Evolutionary conservation across 805 yeast species (phyloP), one percentile per base, ranked within the genome.

Genomic region (Candida nemodendra): DNA sequence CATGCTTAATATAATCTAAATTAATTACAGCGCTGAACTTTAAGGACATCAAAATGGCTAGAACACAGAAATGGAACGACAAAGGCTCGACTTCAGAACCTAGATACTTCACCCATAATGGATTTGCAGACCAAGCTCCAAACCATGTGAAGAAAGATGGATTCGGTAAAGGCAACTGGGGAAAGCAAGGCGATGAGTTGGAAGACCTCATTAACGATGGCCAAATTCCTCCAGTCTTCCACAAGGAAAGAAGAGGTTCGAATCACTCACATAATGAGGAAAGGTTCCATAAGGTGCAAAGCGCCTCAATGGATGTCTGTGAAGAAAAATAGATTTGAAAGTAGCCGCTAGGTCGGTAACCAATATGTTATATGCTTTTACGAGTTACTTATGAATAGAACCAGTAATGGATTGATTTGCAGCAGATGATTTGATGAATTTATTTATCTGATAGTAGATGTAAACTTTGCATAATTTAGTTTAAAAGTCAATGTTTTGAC

Each of bases 161-260:
- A 34, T 83, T 82, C 23, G 97, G 97, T 32, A 80, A 78, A 52
- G 82, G 81, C 48, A 88, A 88, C 56, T 87, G 96, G 95, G 97
- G 97, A 30, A 66, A 70, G 42, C 73, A 79, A 7, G 91, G 89
- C 21, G 95, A 85, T 51, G 95, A 87, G 53, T 58, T 81, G 36
- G 76, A 77, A 32, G 85, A 79, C 45, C 59, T 84, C 44, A 71
- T 76, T 42, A 77, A 74, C 36, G 65, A 71, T 14, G 85, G 81
- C 33, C 81, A 77, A 45, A 68, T 78, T 45, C 68, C 71, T 4
- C 68, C 70, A 4, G 63, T 72, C 13, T 64, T 68, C 53, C 65
- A 66, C 36, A 70, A 69, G 50, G 59, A 59, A 27, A 66, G 79
- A 61, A 57, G 79, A 39, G 79, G 80, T 5, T 72, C 78, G 12